These are phyloP conservation scores for Actinidia polygama DNA, from an alignment of 179 eudicot genomes.

Conservation along the genomic window DNA sequence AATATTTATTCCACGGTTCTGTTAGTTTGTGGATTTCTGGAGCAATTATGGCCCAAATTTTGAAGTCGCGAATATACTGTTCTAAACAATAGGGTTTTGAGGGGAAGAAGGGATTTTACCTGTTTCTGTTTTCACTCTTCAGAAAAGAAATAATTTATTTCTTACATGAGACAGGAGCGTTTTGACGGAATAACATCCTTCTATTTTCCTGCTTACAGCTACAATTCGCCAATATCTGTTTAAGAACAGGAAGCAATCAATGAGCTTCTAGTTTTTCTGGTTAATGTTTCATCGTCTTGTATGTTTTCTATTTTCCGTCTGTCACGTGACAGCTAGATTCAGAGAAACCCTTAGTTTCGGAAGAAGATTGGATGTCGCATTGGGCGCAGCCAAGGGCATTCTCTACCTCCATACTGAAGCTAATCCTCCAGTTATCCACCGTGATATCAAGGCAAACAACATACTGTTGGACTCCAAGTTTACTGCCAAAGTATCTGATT, in stretches of 20 bases:
- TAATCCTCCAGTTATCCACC: constrained; percentile 78
- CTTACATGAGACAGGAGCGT: too few relatives aligned
- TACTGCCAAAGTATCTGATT: constrained; percentile 78
- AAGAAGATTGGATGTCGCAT: constrained; percentile 53
- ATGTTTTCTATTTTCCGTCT: not conserved
- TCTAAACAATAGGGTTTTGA: too few relatives aligned
- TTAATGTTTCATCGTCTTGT: too few relatives aligned
- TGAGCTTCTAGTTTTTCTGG: too few relatives aligned
- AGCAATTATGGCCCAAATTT: not conserved
- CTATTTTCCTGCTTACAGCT: too few relatives aligned
- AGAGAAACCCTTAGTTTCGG: constrained; percentile 40
- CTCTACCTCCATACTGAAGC: constrained; percentile 81
- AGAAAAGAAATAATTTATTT: too few relatives aligned
- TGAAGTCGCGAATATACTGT: too few relatives aligned
- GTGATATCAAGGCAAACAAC: constrained; percentile 78
- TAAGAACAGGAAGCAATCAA: too few relatives aligned
- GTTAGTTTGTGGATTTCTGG: not conserved
- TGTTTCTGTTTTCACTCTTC: too few relatives aligned
- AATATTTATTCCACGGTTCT: not conserved
- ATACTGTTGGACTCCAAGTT: constrained; percentile 61
- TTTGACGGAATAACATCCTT: too few relatives aligned
- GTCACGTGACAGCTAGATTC: constrained; percentile 28
- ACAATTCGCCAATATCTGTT: too few relatives aligned
- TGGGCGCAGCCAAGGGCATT: constrained; percentile 74
- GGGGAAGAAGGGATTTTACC: too few relatives aligned